Conservation (phyloP, 208 protist species). For the Leptomonas seymouri region DNA sequence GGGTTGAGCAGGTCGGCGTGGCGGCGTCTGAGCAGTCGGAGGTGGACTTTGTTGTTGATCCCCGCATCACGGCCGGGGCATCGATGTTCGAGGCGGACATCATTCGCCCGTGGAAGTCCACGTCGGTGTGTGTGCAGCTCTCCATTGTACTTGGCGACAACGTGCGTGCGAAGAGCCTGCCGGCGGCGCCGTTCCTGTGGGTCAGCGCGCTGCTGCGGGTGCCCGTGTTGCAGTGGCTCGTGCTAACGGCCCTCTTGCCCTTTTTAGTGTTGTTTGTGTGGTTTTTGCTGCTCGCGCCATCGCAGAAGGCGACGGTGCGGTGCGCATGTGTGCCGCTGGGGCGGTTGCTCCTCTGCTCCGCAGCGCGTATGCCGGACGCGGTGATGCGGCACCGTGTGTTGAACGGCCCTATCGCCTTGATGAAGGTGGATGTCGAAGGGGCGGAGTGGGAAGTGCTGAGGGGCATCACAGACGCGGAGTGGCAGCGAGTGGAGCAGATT, state of each 20-base stretch:
- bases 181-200: constrained; percentile 7
- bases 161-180: constrained; percentile 25
- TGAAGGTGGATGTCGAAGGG: constrained; percentile 60
- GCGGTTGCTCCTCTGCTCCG: constrained; percentile 21
- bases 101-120: constrained; percentile 16
- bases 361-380: neutral
- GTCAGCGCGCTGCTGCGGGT: constrained; percentile 28
- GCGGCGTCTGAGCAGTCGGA: neutral
- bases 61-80: constrained; percentile 35
- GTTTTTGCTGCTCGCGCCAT: constrained; percentile 18
- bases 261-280: constrained; percentile 24
- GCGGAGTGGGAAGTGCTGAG: constrained; percentile 45
- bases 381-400: constrained; percentile 7
- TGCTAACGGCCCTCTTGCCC: constrained; percentile 10
- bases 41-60: constrained; percentile 29
- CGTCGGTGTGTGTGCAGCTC: constrained; percentile 16
- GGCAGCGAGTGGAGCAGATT: constrained; percentile 39
- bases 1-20: constrained; percentile 29
- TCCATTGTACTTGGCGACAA: constrained; percentile 28
- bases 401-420: constrained; percentile 31
- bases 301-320: constrained; percentile 13
- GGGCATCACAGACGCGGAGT: constrained; percentile 33
- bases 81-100: constrained; percentile 36
- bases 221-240: constrained; percentile 20
- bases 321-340: constrained; percentile 22